Base-by-base conservation (phyloP, 108 stramenopile species). In the Aurantiochytrium sp. region DNA sequence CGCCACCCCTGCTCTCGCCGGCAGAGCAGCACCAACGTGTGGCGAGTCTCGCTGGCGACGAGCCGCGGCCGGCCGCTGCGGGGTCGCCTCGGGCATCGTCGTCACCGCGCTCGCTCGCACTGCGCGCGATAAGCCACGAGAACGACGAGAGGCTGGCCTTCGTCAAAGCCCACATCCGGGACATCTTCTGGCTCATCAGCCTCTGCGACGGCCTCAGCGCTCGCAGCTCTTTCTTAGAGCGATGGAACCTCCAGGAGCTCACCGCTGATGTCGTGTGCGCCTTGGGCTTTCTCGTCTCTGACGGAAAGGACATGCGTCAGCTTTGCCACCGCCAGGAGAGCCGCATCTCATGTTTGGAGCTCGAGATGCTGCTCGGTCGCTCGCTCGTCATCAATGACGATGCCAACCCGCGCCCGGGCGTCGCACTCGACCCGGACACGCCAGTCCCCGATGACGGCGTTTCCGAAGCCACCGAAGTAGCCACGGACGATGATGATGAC, bases 151-250 rank as follows among this genome's bases (percentile, higher is more conserved):
- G 45, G 73, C 73, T 81, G 19, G 73, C 50, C n/a, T 81, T 48
- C 45, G 19, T 81, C 27, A 22, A 30, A 24, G 12, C 73, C 45
- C 45, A 81, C 30, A 12, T 81, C 27, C 39, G 73, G 10, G 73
- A 81, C 39, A 81, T 81, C 42, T 81, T 41, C 24, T 81, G 73
- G 73, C 45, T 48, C 24, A 6, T 81, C 42, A 81, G 73, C 32
- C 45, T 81, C 12, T 81, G 73, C 45, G 73, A 81, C 19, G 73
- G 19, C 10, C 39, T 41, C 39, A 22, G 21, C 8, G 39, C 4
- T 0, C 39, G 73, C 24, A 48, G 45, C 1, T 48, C 39, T 6
- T 81, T 81, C 32, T 24, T 81, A 12, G 73, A 41, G 27, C 39
- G 42, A 12, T 81, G 73, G 73, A 48, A 48, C 19, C 34, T 65